Percentiles rank a stretch among this genome's conserved stretches.
These are phyloP conservation scores for Paxillus rubicundulus DNA, from an alignment of 768 basidiomycete genomes.

Conservation along the genomic window DNA sequence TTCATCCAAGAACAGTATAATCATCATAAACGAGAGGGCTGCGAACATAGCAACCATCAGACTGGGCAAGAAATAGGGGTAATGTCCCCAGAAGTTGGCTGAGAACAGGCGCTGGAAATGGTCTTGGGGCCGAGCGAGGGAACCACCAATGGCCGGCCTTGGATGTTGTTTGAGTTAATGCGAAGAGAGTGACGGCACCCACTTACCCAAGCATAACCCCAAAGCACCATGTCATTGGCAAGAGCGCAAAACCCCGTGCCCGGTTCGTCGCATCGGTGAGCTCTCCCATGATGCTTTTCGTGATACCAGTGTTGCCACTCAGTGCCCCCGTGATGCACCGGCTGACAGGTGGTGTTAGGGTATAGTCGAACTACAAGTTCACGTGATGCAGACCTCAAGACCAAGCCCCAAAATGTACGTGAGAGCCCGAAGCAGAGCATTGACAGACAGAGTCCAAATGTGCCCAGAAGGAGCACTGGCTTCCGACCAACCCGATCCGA, in stretches of 20 bases:
- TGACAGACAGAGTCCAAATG: constrained; percentile 59
- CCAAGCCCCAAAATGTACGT: constrained; percentile 60
- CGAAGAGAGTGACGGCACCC: background rate
- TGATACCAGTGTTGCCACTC: constrained; percentile 64
- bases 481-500: constrained; percentile 72
- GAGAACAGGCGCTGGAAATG: constrained; percentile 48
- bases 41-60: constrained; percentile 55
- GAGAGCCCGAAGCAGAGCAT: constrained; percentile 75
- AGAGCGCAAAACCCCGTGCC: constrained; percentile 18
- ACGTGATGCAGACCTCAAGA: constrained; percentile 33
- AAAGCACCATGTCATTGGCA: constrained; percentile 16
- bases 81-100: constrained; percentile 45
- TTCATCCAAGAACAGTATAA: constrained; percentile 50
- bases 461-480: constrained; percentile 65
- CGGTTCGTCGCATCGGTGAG: constrained; percentile 43
- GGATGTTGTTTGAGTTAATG: background rate
- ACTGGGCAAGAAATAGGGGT: constrained; percentile 66
- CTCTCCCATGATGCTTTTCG: constrained; percentile 65
- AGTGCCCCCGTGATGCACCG: constrained; percentile 61
- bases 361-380: too few relatives aligned
- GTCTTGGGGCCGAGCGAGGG: constrained; percentile 53
- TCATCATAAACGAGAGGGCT: constrained; percentile 44
- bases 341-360: background rate
- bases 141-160: constrained; percentile 48
- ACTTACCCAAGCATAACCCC: constrained; percentile 34